A percentile compares a stretch with the other conserved stretches of the same genome.
Conservation (phyloP, 495 filamentous ascomycete species). For the Xylaria sp. region DNA sequence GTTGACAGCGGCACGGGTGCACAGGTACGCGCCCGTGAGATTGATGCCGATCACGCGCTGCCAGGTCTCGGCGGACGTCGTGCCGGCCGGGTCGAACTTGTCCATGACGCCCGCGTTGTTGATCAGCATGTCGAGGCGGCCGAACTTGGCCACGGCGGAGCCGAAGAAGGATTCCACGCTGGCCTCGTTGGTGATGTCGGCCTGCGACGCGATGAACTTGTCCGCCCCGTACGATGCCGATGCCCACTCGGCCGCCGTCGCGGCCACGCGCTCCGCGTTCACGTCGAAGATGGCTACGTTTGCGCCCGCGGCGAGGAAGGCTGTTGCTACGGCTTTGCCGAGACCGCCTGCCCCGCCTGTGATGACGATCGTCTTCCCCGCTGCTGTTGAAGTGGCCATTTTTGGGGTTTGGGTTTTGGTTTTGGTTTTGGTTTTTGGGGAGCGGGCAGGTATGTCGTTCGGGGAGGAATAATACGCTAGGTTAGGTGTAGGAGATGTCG, state of each 20-base stretch:
- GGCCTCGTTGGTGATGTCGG: slow-evolving; percentile 44
- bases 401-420: neutral
- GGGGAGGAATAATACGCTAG: neutral
- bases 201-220: slow-evolving; percentile 37
- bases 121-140: slow-evolving; percentile 53
- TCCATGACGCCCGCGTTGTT: slow-evolving; percentile 63
- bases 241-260: slow-evolving; percentile 26
- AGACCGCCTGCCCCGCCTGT: slow-evolving; percentile 33
- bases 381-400: slow-evolving; percentile 24
- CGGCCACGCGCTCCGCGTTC: slow-evolving; percentile 32
- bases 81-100: slow-evolving; percentile 60
- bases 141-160: slow-evolving; percentile 42
- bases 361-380: slow-evolving; percentile 31
- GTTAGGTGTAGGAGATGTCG: too few species aligned
- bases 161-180: slow-evolving; percentile 43
- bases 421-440: too few species aligned
- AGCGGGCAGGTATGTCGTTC: too few species aligned
- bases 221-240: slow-evolving; percentile 19
- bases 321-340: slow-evolving; percentile 27
- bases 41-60: slow-evolving; percentile 65
- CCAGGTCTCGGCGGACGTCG: slow-evolving; percentile 57
- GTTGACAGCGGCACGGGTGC: slow-evolving; percentile 59
- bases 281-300: slow-evolving; percentile 40
- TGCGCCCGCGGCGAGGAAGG: slow-evolving; percentile 28
- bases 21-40: slow-evolving; percentile 62